phyloP scores from a whole-genome alignment of 2,329 filamentous ascomycete species.

The Penicillium vulpinum region DNA sequence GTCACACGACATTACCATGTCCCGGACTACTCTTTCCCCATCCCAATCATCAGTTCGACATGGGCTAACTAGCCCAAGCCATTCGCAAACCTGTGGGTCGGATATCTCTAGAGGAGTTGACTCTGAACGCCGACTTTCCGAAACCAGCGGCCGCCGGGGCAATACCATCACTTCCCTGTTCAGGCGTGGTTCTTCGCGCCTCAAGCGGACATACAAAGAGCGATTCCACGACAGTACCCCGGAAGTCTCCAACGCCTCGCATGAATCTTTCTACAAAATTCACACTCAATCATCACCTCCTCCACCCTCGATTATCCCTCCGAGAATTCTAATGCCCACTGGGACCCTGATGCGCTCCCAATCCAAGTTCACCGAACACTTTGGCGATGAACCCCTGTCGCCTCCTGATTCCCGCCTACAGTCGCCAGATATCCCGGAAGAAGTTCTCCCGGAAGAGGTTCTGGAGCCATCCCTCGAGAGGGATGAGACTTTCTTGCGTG shows the following conservation, averaged over 20 bases:
- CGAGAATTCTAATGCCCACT: constrained; percentile 49
- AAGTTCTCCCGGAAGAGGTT: constrained; percentile 39
- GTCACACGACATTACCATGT: constrained; percentile 37
- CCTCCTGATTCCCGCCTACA: constrained; percentile 79
- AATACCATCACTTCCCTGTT: constrained; percentile 72
- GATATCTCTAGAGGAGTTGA: constrained; percentile 56
- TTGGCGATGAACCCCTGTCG: constrained; percentile 83
- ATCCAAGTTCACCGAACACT: constrained; percentile 88
- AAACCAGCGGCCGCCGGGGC: constrained; percentile 49
- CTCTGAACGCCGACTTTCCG: constrained; percentile 56
- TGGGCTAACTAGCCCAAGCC: constrained; percentile 50
- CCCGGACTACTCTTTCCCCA: constrained; percentile 33
- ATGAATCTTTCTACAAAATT: constrained; percentile 74
- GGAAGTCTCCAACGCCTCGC: constrained; percentile 88
- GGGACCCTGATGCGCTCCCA: constrained; percentile 73
- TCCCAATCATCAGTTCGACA: constrained; percentile 49
- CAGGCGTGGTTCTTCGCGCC: constrained; percentile 60
- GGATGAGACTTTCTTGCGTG: constrained; percentile 25
- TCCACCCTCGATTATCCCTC: constrained; percentile 34
- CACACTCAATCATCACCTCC: constrained; percentile 50
- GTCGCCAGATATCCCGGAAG: constrained; percentile 65
- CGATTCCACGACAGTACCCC: constrained; percentile 58
- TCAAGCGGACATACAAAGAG: constrained; percentile 56
- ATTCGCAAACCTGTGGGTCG: constrained; percentile 56
- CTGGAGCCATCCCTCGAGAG: constrained; percentile 24